A percentile compares a stretch with the other conserved stretches of the same genome.
phyloP scores from a whole-genome alignment of 176 grass and related monocot species.

The Carex myosuroides region DNA sequence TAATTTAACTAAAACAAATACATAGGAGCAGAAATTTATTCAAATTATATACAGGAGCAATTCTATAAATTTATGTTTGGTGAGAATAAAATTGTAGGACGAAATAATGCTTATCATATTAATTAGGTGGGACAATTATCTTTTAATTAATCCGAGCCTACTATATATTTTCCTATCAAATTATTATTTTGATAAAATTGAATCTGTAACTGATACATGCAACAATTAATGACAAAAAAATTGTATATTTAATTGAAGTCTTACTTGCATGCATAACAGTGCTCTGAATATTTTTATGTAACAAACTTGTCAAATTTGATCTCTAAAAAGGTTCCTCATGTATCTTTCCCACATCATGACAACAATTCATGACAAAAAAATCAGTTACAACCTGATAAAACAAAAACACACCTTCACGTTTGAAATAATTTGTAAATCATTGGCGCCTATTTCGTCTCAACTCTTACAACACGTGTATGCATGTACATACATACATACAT shows the following conservation, averaged over 20 bases:
- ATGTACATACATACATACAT: not conserved
- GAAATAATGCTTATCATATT: not conserved
- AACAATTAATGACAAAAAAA: no score
- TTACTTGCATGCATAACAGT: no score
- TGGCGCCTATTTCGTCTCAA: not conserved
- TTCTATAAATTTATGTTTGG: not conserved
- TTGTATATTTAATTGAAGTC: no score
- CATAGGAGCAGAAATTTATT: not conserved
- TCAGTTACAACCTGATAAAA: not conserved
- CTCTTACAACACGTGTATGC: no score
- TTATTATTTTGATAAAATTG: no score
- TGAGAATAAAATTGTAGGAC: not conserved
- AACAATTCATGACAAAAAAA: slow-evolving; percentile 17
- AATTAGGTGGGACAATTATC: not conserved
- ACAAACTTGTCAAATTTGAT: not conserved
- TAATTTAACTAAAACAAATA: not conserved
- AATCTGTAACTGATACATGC: no score
- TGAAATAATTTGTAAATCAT: slow-evolving; percentile 12
- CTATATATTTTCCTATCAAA: no score
- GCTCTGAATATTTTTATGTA: not conserved
- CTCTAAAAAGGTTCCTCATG: not conserved
- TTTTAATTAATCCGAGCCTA: no score
- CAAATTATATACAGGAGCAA: no score
- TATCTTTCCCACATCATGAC: not conserved
- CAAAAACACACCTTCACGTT: not conserved